Evolutionary conservation across 2,329 filamentous ascomycete genomes (phyloP).

Genomic region (Chrysoporthe austroafricana): DNA sequence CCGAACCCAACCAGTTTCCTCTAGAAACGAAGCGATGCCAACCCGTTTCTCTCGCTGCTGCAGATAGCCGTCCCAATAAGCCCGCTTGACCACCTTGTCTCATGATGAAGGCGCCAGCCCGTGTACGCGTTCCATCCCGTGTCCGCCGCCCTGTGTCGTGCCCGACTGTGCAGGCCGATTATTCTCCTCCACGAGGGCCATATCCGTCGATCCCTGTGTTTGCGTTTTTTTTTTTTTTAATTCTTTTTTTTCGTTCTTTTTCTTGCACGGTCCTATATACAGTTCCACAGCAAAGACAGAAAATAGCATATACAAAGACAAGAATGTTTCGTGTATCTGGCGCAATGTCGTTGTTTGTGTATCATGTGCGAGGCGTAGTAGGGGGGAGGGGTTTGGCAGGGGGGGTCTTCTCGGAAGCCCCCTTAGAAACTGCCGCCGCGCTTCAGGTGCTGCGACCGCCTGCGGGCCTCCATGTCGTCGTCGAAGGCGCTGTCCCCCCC

Average conservation of each 20-base stretch:
- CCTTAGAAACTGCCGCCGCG: constrained; percentile 44
- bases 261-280: constrained; percentile 19
- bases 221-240: background rate
- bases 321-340: background rate
- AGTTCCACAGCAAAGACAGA: constrained; percentile 12
- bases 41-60: constrained; percentile 13
- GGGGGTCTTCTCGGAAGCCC: background rate
- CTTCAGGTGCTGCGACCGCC: constrained; percentile 43
- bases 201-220: background rate
- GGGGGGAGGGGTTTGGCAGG: background rate
- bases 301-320: background rate
- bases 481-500: constrained; percentile 50
- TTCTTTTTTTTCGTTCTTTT: background rate
- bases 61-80: constrained; percentile 17
- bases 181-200: background rate
- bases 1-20: constrained; percentile 1
- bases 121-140: constrained; percentile 1
- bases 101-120: constrained; percentile 19
- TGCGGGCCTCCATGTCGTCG: constrained; percentile 45
- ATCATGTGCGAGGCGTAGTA: background rate
- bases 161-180: background rate
- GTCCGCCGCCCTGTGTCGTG: background rate
- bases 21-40: constrained; percentile 3
- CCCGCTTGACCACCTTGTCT: constrained; percentile 15
- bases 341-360: background rate